Percentiles rank a stretch among this genome's conserved stretches.
phyloP scores from a whole-genome alignment of 2,329 filamentous ascomycete species.

The Biscogniauxia mediterranea region DNA sequence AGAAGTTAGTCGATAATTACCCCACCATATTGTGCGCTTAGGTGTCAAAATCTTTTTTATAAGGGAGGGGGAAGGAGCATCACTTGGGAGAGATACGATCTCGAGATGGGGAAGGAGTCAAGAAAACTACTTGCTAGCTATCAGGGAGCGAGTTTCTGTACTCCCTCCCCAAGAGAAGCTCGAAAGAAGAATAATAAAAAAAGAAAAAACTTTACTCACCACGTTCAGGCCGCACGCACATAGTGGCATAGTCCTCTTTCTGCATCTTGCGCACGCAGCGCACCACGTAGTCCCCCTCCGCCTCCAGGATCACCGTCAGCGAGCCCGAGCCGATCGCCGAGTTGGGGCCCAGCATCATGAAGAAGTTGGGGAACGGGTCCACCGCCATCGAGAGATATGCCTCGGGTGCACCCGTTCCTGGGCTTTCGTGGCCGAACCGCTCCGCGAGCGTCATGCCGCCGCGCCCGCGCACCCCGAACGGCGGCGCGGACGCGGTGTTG shows the following conservation, averaged over 20 bases:
- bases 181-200: no score
- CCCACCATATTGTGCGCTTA: no score
- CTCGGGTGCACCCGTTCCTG: constrained; percentile 34
- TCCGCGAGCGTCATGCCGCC: constrained; percentile 35
- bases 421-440: constrained; percentile 34
- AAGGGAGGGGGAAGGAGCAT: no score
- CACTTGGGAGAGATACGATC: no score
- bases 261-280: constrained; percentile 47
- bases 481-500: constrained; percentile 39
- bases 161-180: no score
- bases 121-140: no score
- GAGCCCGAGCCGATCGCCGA: constrained; percentile 46
- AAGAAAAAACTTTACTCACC: no score
- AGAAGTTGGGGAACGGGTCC: constrained; percentile 48
- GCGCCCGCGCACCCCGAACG: constrained; percentile 42
- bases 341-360: constrained; percentile 50
- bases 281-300: constrained; percentile 47
- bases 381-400: constrained; percentile 46
- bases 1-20: no score
- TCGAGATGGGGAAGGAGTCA: no score
- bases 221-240: constrained; percentile 43
- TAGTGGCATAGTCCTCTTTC: constrained; percentile 43
- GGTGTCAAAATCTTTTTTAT: no score
- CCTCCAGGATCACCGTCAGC: constrained; percentile 46
- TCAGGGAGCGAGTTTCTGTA: no score